Percentiles rank a stretch among this genome's conserved stretches.
Conservation (phyloP, 768 basidiomycete species). For the Podaxis pistillaris region DNA sequence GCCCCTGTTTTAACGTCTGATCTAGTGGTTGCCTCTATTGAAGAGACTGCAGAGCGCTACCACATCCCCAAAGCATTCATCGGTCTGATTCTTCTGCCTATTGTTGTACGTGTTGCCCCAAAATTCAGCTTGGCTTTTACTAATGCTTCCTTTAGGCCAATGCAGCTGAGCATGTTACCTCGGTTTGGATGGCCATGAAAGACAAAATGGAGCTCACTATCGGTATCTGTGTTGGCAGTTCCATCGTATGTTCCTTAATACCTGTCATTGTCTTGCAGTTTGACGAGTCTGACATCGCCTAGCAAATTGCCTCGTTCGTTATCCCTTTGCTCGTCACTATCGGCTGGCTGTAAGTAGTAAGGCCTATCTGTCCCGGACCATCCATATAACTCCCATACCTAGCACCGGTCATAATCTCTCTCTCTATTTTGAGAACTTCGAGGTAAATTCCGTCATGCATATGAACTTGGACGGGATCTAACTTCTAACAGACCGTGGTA, state of each 20-base stretch:
- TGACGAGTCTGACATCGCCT: not conserved
- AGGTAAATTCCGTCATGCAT: conserved; percentile 40
- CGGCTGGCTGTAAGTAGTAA: conserved; percentile 72
- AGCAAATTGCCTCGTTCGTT: conserved; percentile 88
- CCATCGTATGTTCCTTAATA: conserved; percentile 54
- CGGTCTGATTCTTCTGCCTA: conserved; percentile 81
- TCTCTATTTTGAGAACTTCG: conserved; percentile 83
- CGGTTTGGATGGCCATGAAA: conserved; percentile 89
- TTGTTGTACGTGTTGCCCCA: conserved; percentile 57
- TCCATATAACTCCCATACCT: conserved; percentile 1
- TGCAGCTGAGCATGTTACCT: conserved; percentile 83
- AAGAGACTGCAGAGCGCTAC: conserved; percentile 83
- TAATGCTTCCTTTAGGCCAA: conserved; percentile 48
- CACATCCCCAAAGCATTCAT: conserved; percentile 83
- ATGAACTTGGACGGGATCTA: conserved; percentile 1
- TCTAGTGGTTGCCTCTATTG: conserved; percentile 86
- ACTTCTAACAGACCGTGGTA: conserved; percentile 59
- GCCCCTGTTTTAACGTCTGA: conserved; percentile 22
- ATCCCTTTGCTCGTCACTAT: conserved; percentile 85
- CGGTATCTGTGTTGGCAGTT: conserved; percentile 77
- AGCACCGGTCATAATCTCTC: conserved; percentile 72
- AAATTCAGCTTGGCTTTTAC: not conserved
- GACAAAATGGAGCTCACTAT: conserved; percentile 65
- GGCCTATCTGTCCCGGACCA: conserved; percentile 7
- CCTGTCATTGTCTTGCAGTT: not conserved